Percentiles rank a stretch among this genome's conserved stretches.
Conservation (phyloP, 176 grass and related monocot species). For the Otatea glauca region DNA sequence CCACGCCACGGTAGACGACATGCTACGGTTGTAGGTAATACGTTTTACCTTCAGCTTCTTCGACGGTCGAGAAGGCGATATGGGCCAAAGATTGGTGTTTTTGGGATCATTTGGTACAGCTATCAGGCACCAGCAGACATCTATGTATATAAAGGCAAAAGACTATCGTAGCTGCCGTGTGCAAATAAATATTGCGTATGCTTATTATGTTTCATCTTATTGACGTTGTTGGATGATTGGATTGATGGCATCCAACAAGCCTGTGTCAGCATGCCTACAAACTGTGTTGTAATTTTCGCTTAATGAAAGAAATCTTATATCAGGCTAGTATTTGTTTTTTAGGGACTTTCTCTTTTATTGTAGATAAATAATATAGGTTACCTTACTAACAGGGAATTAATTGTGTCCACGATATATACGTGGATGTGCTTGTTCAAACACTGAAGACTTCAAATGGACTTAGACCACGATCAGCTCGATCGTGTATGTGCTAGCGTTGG, state of each 20-base stretch:
- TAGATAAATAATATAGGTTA: not conserved
- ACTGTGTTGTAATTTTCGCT: too few relatives aligned
- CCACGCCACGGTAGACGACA: too few relatives aligned
- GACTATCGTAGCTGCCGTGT: not conserved
- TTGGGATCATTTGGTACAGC: not conserved
- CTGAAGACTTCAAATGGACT: slow-evolving; percentile 35
- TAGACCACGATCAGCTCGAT: not conserved
- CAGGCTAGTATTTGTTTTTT: not conserved
- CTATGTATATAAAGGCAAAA: not conserved
- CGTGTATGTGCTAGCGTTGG: not conserved
- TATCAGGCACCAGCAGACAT: not conserved
- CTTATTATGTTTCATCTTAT: not conserved
- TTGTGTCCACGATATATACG: not conserved
- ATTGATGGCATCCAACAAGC: not conserved
- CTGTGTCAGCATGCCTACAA: too few relatives aligned
- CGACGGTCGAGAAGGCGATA: too few relatives aligned
- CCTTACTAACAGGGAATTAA: not conserved
- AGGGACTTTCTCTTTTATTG: not conserved
- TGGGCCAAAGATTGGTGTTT: not conserved
- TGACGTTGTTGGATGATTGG: too few relatives aligned
- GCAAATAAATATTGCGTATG: not conserved
- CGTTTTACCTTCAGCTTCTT: too few relatives aligned
- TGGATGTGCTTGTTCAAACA: not conserved
- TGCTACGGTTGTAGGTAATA: too few relatives aligned
- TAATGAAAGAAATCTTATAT: not conserved